These are phyloP conservation scores for Lachnellula willkommii DNA, from an alignment of 2,329 filamentous ascomycete genomes.

Conservation along the genomic window DNA sequence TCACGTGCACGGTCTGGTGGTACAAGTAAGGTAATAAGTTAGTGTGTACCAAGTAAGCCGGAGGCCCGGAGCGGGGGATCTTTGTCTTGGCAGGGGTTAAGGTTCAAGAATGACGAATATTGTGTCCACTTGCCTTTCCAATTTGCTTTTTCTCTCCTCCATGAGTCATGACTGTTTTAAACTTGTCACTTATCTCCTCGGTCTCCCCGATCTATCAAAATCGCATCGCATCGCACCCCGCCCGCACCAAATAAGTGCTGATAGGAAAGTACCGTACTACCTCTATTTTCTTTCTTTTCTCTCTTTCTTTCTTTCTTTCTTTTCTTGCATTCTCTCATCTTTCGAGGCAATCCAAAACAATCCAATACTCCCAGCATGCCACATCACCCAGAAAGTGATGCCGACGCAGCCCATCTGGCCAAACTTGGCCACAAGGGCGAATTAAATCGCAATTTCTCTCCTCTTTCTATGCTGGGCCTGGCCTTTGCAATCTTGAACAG, in stretches of 20 bases:
- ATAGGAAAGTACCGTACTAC: not conserved
- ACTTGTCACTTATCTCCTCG: not conserved
- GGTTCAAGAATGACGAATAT: not conserved
- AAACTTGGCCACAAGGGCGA: constrained; percentile 44
- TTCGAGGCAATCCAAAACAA: not conserved
- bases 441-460: constrained; percentile 50
- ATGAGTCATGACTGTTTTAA: not conserved
- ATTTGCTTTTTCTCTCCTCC: not conserved
- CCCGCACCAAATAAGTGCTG: not conserved
- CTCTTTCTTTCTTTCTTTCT: too few species aligned
- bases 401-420: constrained; percentile 41
- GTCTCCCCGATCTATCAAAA: not conserved
- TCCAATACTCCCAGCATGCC: not conserved
- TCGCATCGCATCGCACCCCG: not conserved
- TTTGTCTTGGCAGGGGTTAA: not conserved
- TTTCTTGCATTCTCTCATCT: too few species aligned
- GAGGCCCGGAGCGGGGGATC: not conserved
- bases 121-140: not conserved
- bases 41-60: not conserved
- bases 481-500: constrained; percentile 53
- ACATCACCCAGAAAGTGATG: not conserved
- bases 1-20: too few species aligned
- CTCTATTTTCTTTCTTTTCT: not conserved
- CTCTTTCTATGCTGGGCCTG: constrained; percentile 54
- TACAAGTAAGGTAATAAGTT: too few species aligned